phyloP scores from a whole-genome alignment of 441 rosid species.

The Biscutella laevigata region DNA sequence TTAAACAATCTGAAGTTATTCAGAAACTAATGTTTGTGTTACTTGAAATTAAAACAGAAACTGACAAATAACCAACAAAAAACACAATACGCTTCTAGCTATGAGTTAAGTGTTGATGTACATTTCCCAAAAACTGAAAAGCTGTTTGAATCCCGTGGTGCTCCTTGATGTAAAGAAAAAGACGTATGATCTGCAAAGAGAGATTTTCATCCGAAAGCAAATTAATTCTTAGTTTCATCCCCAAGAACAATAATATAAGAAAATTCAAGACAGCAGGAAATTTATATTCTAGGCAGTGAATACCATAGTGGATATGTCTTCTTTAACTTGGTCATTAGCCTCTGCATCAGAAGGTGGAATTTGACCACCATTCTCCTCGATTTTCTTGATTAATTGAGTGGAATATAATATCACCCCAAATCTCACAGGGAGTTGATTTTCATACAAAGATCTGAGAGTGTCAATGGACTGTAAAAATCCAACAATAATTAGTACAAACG shows the following conservation, averaged over 20 bases:
- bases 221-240: slow-evolving; percentile 14
- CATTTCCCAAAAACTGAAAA: slow-evolving; percentile 87
- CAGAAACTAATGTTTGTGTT: slow-evolving; percentile 12
- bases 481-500: slow-evolving; percentile 22
- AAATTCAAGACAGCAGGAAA: background rate
- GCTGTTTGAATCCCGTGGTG: slow-evolving; percentile 71
- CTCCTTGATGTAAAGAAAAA: slow-evolving; percentile 80
- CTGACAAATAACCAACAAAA: background rate
- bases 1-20: slow-evolving; percentile 18
- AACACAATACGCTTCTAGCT: background rate
- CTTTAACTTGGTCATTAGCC: slow-evolving; percentile 40
- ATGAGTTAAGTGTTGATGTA: slow-evolving; percentile 25
- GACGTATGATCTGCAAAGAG: slow-evolving; percentile 75
- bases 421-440: slow-evolving; percentile 80
- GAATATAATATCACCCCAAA: slow-evolving; percentile 92
- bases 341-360: slow-evolving; percentile 32
- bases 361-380: slow-evolving; percentile 55
- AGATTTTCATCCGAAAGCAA: slow-evolving; percentile 13
- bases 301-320: slow-evolving; percentile 92
- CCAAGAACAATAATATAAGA: slow-evolving; percentile 3
- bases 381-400: slow-evolving; percentile 48
- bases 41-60: slow-evolving; percentile 1
- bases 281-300: slow-evolving; percentile 20
- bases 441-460: slow-evolving; percentile 64
- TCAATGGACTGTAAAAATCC: slow-evolving; percentile 68